Conservation (phyloP, 2,329 filamentous ascomycete genomes). For the Metarhizium anisopliae region DNA sequence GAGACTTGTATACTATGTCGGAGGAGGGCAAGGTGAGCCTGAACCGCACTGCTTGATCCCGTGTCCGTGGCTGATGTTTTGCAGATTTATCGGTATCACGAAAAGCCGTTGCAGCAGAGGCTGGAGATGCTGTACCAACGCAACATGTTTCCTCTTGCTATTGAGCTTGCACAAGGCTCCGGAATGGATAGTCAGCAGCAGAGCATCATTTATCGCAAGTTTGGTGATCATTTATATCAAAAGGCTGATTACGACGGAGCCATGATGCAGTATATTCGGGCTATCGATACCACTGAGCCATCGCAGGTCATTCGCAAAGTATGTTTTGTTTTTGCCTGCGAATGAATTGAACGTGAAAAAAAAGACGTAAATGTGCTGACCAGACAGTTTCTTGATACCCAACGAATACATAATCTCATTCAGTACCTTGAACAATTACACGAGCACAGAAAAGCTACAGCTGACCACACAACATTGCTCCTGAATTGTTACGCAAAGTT, state of each 20-base stretch:
- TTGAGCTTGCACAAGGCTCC: constrained; percentile 84
- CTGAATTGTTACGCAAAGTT: constrained; percentile 97
- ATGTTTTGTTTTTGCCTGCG: constrained; percentile 1
- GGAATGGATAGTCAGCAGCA: constrained; percentile 74
- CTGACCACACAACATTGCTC: constrained; percentile 88
- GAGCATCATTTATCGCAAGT: constrained; percentile 85
- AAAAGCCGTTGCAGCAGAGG: constrained; percentile 83
- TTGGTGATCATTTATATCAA: constrained; percentile 89
- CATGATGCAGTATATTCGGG: constrained; percentile 97
- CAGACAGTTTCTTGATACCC: constrained; percentile 78
- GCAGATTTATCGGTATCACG: constrained; percentile 77
- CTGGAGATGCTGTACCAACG: constrained; percentile 90
- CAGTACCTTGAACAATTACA: constrained; percentile 95
- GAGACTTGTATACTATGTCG: constrained; percentile 80
- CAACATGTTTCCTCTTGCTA: constrained; percentile 84
- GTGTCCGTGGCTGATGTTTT: neutral
- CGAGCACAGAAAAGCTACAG: constrained; percentile 84
- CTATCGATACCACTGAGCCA: constrained; percentile 91
- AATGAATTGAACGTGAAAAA: neutral
- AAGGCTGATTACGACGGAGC: constrained; percentile 94
- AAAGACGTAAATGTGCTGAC: constrained; percentile 16
- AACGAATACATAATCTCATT: constrained; percentile 94
- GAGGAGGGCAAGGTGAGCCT: constrained; percentile 75
- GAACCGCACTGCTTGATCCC: neutral
- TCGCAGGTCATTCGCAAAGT: constrained; percentile 94